A percentile compares a stretch with the other conserved stretches of the same genome.
phyloP scores from a whole-genome alignment of 192 early-diverging fungal species.

The Linnemannia zychae region DNA sequence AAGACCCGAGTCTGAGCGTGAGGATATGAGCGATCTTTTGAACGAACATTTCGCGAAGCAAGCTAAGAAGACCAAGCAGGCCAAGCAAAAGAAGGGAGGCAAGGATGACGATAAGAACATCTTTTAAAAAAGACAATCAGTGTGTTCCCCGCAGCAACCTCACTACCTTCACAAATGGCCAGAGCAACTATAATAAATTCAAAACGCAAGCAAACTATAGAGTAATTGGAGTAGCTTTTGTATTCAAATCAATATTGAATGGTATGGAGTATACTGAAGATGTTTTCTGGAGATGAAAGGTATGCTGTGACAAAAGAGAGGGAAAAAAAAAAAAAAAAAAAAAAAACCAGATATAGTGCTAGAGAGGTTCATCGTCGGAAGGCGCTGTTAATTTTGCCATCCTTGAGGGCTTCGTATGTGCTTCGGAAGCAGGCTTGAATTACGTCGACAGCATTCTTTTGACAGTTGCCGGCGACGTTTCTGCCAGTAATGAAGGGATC shows the following conservation, averaged over 20 bases:
- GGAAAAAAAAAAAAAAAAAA: neutral
- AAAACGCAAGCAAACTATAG: neutral
- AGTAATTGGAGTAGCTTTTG: too few species aligned
- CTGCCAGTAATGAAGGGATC: conserved; percentile 11
- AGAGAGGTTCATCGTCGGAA: neutral
- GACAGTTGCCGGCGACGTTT: conserved; percentile 13
- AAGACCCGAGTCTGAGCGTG: conserved; percentile 63
- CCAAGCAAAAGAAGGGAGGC: conserved; percentile 62
- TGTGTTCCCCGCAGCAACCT: neutral
- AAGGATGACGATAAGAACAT: conserved; percentile 34
- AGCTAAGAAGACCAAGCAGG: conserved; percentile 77
- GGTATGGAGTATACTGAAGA: neutral
- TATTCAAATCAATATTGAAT: too few species aligned
- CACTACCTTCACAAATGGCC: neutral
- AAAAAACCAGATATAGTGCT: neutral
- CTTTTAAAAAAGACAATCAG: conserved; percentile 24
- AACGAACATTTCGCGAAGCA: conserved; percentile 84
- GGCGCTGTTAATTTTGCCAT: neutral
- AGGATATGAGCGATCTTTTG: conserved; percentile 92
- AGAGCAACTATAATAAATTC: neutral
- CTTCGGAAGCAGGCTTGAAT: neutral
- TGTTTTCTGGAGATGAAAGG: conserved; percentile 19
- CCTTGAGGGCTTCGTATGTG: neutral
- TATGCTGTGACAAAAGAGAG: neutral
- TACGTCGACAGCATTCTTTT: neutral